Conservation (phyloP, 1,284 basidiomycete species). For the Cerrena zonata region DNA sequence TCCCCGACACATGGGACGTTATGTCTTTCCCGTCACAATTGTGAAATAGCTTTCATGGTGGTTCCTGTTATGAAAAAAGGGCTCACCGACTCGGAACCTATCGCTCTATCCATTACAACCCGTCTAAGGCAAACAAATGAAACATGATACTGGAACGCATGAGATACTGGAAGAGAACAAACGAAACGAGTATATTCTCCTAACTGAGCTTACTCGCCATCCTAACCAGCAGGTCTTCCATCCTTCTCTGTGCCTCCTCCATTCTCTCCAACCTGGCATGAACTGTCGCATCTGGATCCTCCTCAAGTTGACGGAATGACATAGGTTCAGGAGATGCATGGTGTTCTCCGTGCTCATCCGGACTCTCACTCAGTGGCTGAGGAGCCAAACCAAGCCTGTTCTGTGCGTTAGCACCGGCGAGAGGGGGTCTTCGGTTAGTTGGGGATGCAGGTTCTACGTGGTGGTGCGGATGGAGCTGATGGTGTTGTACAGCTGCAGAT, state of each 20-base stretch:
- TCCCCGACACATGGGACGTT: no score
- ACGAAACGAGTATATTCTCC: no score
- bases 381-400: slow-evolving; percentile 8
- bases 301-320: slow-evolving; percentile 39
- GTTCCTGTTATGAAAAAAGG: no score
- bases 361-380: slow-evolving; percentile 29
- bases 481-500: background rate
- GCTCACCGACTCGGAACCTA: no score
- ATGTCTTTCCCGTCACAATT: no score
- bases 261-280: slow-evolving; percentile 48
- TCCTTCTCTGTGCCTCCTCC: slow-evolving; percentile 57
- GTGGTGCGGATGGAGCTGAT: slow-evolving; percentile 3
- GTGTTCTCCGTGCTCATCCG: slow-evolving; percentile 20
- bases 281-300: slow-evolving; percentile 27
- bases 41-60: no score
- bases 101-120: no score
- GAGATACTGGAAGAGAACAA: no score
- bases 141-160: no score
- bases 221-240: slow-evolving; percentile 53
- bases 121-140: no score
- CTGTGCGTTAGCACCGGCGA: slow-evolving; percentile 9
- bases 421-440: slow-evolving; percentile 11
- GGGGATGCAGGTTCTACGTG: slow-evolving; percentile 17
- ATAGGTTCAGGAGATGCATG: slow-evolving; percentile 18
- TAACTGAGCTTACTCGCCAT: slow-evolving; percentile 21